phyloP scores from a whole-genome alignment of 129 eudicot genomes.

The Flaveria bidentis region DNA sequence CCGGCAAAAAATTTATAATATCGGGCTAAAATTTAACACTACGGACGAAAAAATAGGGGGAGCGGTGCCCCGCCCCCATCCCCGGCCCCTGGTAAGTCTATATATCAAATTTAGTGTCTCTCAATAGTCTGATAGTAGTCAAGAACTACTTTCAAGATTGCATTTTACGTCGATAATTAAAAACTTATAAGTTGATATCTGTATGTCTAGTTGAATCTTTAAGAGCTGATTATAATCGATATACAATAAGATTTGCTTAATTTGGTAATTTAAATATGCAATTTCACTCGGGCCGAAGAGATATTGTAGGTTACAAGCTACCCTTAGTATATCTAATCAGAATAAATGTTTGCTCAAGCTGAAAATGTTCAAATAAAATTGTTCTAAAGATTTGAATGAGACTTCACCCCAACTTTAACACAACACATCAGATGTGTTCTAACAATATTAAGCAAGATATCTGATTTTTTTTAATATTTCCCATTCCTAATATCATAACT shows the following conservation, averaged over 20 bases:
- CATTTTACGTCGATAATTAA: too few relatives aligned
- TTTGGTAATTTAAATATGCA: background rate
- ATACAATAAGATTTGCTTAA: background rate
- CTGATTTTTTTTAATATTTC: too few relatives aligned
- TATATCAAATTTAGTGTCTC: too few relatives aligned
- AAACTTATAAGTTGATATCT: background rate
- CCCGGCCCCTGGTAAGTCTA: too few relatives aligned
- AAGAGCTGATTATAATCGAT: background rate
- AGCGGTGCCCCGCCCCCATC: too few relatives aligned
- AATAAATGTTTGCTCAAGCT: background rate
- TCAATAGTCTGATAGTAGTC: too few relatives aligned
- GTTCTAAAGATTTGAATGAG: background rate
- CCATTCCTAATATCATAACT: too few relatives aligned
- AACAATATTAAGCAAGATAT: background rate
- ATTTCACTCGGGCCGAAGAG: background rate
- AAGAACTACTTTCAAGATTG: too few relatives aligned
- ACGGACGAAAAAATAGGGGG: too few relatives aligned
- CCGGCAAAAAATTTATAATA: too few relatives aligned
- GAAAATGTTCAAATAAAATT: background rate
- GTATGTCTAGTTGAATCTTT: background rate
- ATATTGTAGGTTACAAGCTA: background rate
- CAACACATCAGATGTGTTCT: background rate
- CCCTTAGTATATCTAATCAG: background rate
- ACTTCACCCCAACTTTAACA: background rate
- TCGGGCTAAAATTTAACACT: too few relatives aligned